Conservation (phyloP, 495 filamentous ascomycete genomes). For the Lindgomyces ingoldianus region DNA sequence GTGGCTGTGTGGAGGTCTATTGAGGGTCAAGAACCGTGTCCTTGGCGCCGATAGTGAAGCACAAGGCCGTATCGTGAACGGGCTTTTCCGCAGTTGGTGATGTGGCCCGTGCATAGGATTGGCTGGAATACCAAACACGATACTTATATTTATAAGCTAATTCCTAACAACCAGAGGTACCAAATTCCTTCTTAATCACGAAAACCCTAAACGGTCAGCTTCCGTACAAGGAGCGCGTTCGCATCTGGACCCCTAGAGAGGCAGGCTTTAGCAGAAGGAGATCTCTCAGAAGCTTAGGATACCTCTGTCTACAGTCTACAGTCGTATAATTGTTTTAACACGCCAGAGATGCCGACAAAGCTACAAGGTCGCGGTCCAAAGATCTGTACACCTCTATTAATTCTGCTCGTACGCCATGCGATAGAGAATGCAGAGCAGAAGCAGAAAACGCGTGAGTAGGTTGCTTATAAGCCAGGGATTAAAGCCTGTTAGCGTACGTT, state of each 20-base stretch:
- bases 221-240: background rate
- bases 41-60: too few species aligned
- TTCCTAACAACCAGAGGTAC: background rate
- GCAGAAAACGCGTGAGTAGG: background rate
- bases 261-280: background rate
- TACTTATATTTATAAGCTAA: background rate
- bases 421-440: background rate
- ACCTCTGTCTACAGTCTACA: background rate
- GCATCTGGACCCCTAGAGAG: background rate
- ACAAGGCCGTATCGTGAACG: too few species aligned
- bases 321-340: background rate
- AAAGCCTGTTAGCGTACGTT: background rate
- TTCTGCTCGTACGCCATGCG: background rate
- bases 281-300: background rate
- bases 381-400: background rate
- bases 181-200: background rate
- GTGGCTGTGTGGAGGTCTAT: too few species aligned
- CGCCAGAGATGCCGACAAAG: background rate
- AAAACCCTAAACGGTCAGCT: background rate
- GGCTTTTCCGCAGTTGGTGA: too few species aligned
- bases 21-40: too few species aligned
- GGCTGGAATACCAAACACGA: too few species aligned
- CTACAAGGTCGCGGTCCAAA: background rate
- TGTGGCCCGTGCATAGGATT: too few species aligned
- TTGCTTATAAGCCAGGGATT: background rate